phyloP scores from a whole-genome alignment of 179 eudicot species.

The Drosera spatulata region DNA sequence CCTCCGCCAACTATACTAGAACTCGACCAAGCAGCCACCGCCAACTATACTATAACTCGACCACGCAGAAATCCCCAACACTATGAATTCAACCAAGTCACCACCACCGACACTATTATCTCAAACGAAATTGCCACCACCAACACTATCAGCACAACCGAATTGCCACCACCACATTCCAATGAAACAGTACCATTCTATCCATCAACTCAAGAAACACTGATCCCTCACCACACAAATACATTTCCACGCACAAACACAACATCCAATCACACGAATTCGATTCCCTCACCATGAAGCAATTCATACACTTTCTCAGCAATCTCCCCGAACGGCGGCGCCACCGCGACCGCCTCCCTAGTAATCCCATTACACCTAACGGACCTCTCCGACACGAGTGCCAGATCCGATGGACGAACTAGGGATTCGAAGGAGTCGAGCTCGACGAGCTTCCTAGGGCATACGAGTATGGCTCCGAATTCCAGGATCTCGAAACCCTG shows the following conservation, averaged over 20 bases:
- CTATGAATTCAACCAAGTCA: too few relatives aligned
- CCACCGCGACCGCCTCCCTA: conserved; percentile 43
- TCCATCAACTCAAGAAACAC: too few relatives aligned
- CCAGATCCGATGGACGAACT: conserved; percentile 48
- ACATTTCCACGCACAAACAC: too few relatives aligned
- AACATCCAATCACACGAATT: neutral
- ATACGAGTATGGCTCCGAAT: conserved; percentile 86
- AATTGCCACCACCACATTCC: neutral
- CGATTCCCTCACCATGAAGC: conserved; percentile 46
- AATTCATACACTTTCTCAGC: conserved; percentile 73
- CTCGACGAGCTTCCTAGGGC: conserved; percentile 83
- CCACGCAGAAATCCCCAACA: too few relatives aligned
- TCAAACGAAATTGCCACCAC: neutral
- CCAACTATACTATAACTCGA: too few relatives aligned
- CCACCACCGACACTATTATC: too few relatives aligned
- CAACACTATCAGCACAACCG: neutral
- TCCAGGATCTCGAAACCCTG: conserved; percentile 57
- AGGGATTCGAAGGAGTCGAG: conserved; percentile 70
- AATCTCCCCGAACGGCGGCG: conserved; percentile 51
- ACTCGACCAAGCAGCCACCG: too few relatives aligned
- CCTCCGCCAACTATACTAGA: too few relatives aligned
- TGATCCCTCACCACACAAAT: too few relatives aligned
- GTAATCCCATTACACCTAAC: conserved; percentile 71
- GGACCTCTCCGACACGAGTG: conserved; percentile 34
- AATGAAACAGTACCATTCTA: neutral